A percentile compares a stretch with the other conserved stretches of the same genome.
Evolutionary conservation across 177 flowering plant species (phyloP).

Genomic region (Tripterygium wilfordii): DNA sequence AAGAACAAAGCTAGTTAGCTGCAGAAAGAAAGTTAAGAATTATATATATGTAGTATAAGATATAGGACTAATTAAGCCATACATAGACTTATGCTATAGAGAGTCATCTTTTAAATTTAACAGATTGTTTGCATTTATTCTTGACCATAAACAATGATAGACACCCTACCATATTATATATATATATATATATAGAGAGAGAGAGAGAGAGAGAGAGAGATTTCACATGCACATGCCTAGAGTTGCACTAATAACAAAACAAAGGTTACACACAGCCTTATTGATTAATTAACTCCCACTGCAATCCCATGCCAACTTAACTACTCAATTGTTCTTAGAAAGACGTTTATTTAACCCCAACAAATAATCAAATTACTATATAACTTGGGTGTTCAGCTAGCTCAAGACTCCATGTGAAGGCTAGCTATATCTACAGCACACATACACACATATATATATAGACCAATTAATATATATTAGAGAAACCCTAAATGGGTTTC

Average conservation of each 20-base stretch:
- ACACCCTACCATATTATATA: too few relatives aligned
- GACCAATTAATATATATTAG: too few relatives aligned
- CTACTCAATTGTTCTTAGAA: background rate
- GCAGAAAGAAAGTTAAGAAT: conserved; percentile 10
- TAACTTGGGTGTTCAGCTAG: background rate
- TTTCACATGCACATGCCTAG: conserved; percentile 16
- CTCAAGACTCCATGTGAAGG: conserved; percentile 6
- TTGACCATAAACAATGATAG: conserved; percentile 11
- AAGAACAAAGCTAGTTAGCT: background rate
- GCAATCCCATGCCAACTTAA: background rate
- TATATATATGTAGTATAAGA: conserved; percentile 4
- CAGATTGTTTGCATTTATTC: conserved; percentile 3
- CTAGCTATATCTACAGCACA: conserved; percentile 1
- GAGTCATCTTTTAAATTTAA: conserved; percentile 15
- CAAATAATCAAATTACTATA: background rate
- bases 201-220: conserved; percentile 9
- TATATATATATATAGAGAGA: too few relatives aligned
- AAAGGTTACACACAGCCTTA: conserved; percentile 10
- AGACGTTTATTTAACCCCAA: background rate
- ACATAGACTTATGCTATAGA: conserved; percentile 16
- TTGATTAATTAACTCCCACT: background rate
- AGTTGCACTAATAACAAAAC: conserved; percentile 8
- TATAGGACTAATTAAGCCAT: conserved; percentile 17
- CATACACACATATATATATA: background rate
- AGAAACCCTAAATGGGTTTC: too few relatives aligned